Evolutionary conservation across 345 rosid species (phyloP), one percentile per base, ranked within the genome.

Genomic region (Lumnitzera racemosa): DNA sequence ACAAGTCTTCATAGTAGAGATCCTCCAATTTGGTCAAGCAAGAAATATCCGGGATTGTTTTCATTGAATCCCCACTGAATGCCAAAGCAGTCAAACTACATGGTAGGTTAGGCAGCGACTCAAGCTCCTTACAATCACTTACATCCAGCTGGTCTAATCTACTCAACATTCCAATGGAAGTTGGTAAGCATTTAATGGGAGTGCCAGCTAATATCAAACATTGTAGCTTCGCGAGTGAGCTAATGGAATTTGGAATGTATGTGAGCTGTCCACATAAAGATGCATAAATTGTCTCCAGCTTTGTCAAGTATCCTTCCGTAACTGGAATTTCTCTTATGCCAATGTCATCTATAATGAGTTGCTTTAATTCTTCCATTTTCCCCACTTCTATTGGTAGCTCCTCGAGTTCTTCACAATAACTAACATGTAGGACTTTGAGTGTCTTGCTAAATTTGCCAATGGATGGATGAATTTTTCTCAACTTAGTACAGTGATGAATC

Each of bases 201-300:
- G 43, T 29, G 47, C 17, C 15, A 63, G 14, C 14, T 51, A 63
- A 47, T 5, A n/a, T 8, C 55, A 63, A 29, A 2, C 12, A 0
- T 49, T 55, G 24, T 15, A 63, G 60, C 9, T 36, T 17, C 1
- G 14, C 11, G 16, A 63, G 51, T 36, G 24, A 52, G 15, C 60
- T 59, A 11, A 63, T 54, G 9, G 66, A 53, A 14, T 46, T 13
- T 5, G 59, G 66, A 54, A 62, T 36, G 23, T 41, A 51, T 7
- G 16, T 24, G 43, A 62, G 46, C 46, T 54, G 11, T 13, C 43
- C 20, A 0, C 31, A 10, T 8, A 1, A 15, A 2, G 46, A 29
- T 2, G 41, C 25, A 23, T 31, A 20, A n/a, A 14, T 17, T 43
- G 17, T 24, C 48, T 16, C 12, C 13, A 29, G 47, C 15, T 47